These are phyloP conservation scores for Symbiodinium natans DNA, from an alignment of 73 alveolate species.

Conservation along the genomic window DNA sequence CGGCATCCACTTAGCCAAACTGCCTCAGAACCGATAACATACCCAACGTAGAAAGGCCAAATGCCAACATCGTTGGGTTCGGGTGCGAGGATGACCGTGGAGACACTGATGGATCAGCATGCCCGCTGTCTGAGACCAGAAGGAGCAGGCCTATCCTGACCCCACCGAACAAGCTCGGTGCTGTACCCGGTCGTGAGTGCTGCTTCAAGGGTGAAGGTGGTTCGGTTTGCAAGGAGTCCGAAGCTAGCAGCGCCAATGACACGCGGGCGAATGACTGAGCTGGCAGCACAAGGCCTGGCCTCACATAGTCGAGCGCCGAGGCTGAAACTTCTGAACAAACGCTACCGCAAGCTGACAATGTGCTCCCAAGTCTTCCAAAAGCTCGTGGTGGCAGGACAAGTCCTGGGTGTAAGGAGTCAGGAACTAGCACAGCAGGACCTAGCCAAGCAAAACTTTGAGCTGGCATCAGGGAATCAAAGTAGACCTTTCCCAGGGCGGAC, in stretches of 20 bases:
- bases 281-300: not conserved
- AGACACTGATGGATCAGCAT: not conserved
- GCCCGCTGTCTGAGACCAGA: not conserved
- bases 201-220: not conserved
- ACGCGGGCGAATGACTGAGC: not conserved
- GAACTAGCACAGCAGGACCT: not conserved
- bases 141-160: too few relatives aligned
- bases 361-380: not conserved
- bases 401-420: not conserved
- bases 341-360: not conserved
- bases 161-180: too few relatives aligned
- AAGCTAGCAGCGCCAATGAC: not conserved
- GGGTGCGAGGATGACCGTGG: not conserved
- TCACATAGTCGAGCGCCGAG: not conserved
- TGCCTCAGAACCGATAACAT: not conserved
- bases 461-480: not conserved
- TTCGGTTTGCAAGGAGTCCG: not conserved
- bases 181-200: not conserved
- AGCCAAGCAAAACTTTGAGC: not conserved
- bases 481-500: conserved; percentile 26
- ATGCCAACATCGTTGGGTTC: not conserved
- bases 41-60: not conserved
- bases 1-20: not conserved
- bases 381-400: not conserved
- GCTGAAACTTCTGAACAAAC: not conserved